Conservation (phyloP, 352 stramenopile genomes). For the Globisporangium emineosum region DNA sequence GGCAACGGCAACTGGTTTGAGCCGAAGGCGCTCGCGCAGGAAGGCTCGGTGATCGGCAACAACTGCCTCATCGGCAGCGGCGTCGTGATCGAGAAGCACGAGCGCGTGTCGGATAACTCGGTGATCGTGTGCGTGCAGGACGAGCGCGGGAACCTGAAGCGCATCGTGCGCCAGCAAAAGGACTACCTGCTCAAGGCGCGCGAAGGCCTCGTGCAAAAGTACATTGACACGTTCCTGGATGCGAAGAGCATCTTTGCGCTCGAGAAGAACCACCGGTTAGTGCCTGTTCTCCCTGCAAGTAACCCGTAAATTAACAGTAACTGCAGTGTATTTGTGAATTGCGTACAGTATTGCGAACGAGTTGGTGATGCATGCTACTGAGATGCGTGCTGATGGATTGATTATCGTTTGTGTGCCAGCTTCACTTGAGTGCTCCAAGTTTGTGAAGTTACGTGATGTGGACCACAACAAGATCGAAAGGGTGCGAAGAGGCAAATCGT, state of each 20-base stretch:
- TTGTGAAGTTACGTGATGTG: background rate
- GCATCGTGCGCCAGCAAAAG: slow-evolving; percentile 57
- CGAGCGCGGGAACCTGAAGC: slow-evolving; percentile 21
- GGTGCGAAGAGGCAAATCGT: background rate
- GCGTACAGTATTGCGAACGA: background rate
- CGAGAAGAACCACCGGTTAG: slow-evolving; percentile 73
- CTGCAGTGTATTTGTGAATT: background rate
- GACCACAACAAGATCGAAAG: slow-evolving; percentile 6
- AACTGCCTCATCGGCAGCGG: slow-evolving; percentile 82
- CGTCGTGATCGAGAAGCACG: slow-evolving; percentile 63
- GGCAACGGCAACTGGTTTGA: slow-evolving; percentile 80
- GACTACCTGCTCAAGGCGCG: slow-evolving; percentile 62
- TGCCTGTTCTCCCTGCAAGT: slow-evolving; percentile 20
- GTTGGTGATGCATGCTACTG: background rate
- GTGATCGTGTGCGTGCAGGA: slow-evolving; percentile 68
- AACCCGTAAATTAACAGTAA: background rate
- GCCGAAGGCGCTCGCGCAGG: slow-evolving; percentile 44
- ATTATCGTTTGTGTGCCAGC: background rate
- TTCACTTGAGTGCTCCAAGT: too few species aligned
- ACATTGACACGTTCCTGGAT: slow-evolving; percentile 71
- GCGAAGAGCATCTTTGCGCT: slow-evolving; percentile 72
- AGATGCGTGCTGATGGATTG: background rate
- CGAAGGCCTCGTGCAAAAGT: slow-evolving; percentile 59
- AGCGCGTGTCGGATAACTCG: slow-evolving; percentile 65
- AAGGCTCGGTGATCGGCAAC: slow-evolving; percentile 65